Percentiles rank a stretch among this genome's conserved stretches.
Conservation (phyloP, 1,139 yeast genomes). For the Candida buenavistaensis region DNA sequence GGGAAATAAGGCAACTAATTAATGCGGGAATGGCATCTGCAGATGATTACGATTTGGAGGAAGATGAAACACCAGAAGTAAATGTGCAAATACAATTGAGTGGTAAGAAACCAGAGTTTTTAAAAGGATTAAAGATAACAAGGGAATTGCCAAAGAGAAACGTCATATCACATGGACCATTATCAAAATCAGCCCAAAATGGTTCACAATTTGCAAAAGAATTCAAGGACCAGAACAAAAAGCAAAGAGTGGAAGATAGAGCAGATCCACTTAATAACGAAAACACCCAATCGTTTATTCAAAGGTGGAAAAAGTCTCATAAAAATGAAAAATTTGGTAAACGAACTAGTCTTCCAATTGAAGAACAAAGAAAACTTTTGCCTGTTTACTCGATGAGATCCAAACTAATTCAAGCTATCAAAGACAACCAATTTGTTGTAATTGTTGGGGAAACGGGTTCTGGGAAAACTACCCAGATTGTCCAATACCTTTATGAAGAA, state of each 20-base stretch:
- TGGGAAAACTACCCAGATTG: constrained; percentile 96
- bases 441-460: constrained; percentile 99
- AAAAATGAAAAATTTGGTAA: constrained; percentile 54
- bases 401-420: constrained; percentile 57
- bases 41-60: constrained; percentile 60
- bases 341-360: constrained; percentile 51
- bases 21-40: constrained; percentile 76
- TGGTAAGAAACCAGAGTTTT: constrained; percentile 69
- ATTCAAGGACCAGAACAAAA: constrained; percentile 4
- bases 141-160: constrained; percentile 14
- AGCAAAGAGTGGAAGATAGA: no score
- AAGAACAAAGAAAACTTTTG: constrained; percentile 64
- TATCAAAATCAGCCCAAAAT: constrained; percentile 71
- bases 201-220: constrained; percentile 74
- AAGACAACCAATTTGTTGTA: constrained; percentile 80
- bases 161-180: constrained; percentile 62
- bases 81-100: constrained; percentile 74
- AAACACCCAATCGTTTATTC: constrained; percentile 22
- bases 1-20: constrained; percentile 84
- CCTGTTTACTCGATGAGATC: constrained; percentile 73
- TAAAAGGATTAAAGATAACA: constrained; percentile 49
- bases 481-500: constrained; percentile 91
- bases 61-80: constrained; percentile 54
- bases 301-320: constrained; percentile 52
- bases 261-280: constrained; percentile 8